Base-by-base conservation (phyloP, 305 asterid genomes). In the Rubia peregrina region DNA sequence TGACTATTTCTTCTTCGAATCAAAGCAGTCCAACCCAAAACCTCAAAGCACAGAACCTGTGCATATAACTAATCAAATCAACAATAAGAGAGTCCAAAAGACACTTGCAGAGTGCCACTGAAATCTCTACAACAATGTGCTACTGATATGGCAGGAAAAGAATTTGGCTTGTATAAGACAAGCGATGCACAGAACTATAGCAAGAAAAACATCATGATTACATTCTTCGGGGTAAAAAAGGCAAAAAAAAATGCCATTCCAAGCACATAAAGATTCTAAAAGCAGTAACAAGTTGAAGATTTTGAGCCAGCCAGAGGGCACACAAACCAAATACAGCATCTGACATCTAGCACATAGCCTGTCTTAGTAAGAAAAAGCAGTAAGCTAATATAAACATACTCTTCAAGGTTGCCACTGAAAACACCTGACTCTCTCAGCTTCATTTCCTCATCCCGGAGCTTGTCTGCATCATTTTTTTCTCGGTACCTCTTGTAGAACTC, bases 361-460 rank as follows among this genome's bases (percentile, higher is more conserved):
- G 61, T 33, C 59, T 41, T 16, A 16, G 30, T 57, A 26, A 73
- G 61, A 48, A 41, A 42, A 21, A 59, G 33, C 26, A 46, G 67
- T 53, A 51, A 71, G 85, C 69, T 42, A 68, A 69, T 63, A 83
- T 77, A 9, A n/a, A 88, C 99, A 71, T 91, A 94, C 99, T 94
- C 98, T 81, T 95, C 90, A 77, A 94, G 89, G 88, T 91, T 89
- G 79, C 99, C 96, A 59, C 92, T 91, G 82, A 88, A 88, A 78
- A 84, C 86, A 13, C 95, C 95, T 0, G 98, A 91, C 82, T 94
- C 97, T 88, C 96, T 82, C 95, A 91, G 80, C 76, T 85, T 83
- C 93, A 83, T 71, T 84, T 89, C 98, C 77, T 94, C 99, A 80
- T 88, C 98, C 75, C 89, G 87, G 71, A 94, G 90, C 85, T 75